A percentile compares a stretch with the other conserved stretches of the same genome.
These are phyloP conservation scores for Leptographium radiaticola DNA, from an alignment of 2,329 filamentous ascomycete species.

Conservation along the genomic window DNA sequence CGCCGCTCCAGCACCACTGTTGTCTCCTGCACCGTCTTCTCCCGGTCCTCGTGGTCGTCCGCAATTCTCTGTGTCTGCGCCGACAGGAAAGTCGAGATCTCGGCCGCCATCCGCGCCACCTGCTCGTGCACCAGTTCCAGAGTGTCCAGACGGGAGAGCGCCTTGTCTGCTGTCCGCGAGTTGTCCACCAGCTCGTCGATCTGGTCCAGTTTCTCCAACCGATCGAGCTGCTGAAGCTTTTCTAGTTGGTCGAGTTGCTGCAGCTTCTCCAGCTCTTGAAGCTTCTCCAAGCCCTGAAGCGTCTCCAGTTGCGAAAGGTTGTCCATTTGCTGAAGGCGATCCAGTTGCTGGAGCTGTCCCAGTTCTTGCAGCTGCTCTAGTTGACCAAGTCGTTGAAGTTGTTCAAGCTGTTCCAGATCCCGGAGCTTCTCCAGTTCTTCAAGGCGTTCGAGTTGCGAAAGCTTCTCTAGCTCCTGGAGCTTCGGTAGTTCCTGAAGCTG, in stretches of 20 bases:
- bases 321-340: neutral
- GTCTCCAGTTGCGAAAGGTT: neutral
- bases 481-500: conserved; percentile 46
- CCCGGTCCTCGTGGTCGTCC: conserved; percentile 66
- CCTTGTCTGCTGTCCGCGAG: conserved; percentile 49
- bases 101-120: conserved; percentile 70
- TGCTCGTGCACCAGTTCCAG: conserved; percentile 83
- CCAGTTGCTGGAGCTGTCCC: conserved; percentile 30
- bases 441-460: neutral
- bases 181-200: conserved; percentile 47
- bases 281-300: neutral
- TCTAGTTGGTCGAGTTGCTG: conserved; percentile 13
- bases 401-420: conserved; percentile 35
- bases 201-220: conserved; percentile 48
- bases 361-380: conserved; percentile 49
- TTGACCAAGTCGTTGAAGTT: conserved; percentile 32
- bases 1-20: conserved; percentile 69
- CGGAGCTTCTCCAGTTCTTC: conserved; percentile 2
- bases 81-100: conserved; percentile 72
- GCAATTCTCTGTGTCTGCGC: conserved; percentile 61
- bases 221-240: conserved; percentile 40
- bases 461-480: conserved; percentile 56
- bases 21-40: conserved; percentile 69
- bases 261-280: neutral
- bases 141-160: conserved; percentile 63